phyloP scores from a whole-genome alignment of 805 yeast genomes.

The Candida sakaeoensis region DNA sequence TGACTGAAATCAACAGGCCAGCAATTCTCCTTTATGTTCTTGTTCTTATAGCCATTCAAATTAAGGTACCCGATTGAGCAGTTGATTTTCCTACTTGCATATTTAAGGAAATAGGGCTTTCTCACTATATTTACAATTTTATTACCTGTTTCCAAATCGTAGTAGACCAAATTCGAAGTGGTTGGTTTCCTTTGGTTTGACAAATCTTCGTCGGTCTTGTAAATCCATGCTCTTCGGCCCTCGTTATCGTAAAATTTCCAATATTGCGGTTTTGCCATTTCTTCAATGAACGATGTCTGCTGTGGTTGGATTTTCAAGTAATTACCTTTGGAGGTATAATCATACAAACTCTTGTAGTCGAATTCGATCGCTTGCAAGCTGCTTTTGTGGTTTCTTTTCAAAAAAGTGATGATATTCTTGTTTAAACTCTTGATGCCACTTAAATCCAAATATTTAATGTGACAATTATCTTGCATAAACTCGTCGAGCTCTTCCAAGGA shows the following conservation, averaged over 20 bases:
- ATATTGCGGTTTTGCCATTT: slow-evolving; percentile 24
- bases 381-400: slow-evolving; percentile 24
- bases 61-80: slow-evolving; percentile 52
- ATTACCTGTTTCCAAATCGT: slow-evolving; percentile 62
- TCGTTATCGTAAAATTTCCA: slow-evolving; percentile 57
- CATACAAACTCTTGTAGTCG: slow-evolving; percentile 52
- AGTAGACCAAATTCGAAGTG: slow-evolving; percentile 45
- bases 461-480: slow-evolving; percentile 26
- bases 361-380: slow-evolving; percentile 61
- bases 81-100: slow-evolving; percentile 51
- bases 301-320: slow-evolving; percentile 26
- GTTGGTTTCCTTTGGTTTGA: background rate
- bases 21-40: slow-evolving; percentile 4
- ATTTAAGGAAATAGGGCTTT: slow-evolving; percentile 49
- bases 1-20: slow-evolving; percentile 54
- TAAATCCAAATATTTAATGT: slow-evolving; percentile 58
- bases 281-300: slow-evolving; percentile 26
- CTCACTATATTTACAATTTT: slow-evolving; percentile 46
- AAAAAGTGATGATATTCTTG: slow-evolving; percentile 36
- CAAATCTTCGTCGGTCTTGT: slow-evolving; percentile 28
- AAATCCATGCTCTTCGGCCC: slow-evolving; percentile 83
- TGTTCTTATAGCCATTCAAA: slow-evolving; percentile 19
- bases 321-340: slow-evolving; percentile 38
- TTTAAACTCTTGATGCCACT: slow-evolving; percentile 59
- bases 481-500: slow-evolving; percentile 34